Evolutionary conservation across 345 rosid genomes (phyloP).

Genomic region (Eucalyptus shirleyi): DNA sequence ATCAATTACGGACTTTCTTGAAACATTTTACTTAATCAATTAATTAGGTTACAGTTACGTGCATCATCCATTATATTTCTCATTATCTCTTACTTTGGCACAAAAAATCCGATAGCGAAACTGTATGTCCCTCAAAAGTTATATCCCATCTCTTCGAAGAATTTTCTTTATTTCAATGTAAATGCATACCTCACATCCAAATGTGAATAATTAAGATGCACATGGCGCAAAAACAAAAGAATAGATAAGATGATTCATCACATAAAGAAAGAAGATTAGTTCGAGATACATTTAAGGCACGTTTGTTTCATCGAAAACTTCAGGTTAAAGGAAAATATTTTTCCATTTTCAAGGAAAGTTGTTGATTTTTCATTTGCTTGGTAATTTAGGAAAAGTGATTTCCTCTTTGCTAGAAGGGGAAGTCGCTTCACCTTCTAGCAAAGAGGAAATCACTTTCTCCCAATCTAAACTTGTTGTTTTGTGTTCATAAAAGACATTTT

Average conservation of each 20-base stretch:
- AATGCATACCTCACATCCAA: background rate
- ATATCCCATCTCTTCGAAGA: background rate
- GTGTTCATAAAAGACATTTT: too few species aligned
- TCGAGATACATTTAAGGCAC: background rate
- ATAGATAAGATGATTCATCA: background rate
- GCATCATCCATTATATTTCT: background rate
- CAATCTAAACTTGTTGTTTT: too few species aligned
- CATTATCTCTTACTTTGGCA: background rate
- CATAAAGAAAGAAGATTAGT: background rate
- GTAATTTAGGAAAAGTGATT: too few species aligned
- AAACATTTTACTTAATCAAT: background rate
- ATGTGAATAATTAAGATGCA: background rate
- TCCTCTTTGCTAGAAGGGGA: too few species aligned
- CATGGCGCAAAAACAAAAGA: background rate
- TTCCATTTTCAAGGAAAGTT: too few species aligned
- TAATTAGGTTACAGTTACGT: background rate
- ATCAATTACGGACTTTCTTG: too few species aligned
- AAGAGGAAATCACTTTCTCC: too few species aligned
- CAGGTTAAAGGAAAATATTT: too few species aligned
- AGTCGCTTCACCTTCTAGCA: too few species aligned
- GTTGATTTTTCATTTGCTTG: too few species aligned
- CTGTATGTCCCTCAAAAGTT: background rate
- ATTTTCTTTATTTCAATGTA: background rate
- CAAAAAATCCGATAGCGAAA: background rate
- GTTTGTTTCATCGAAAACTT: background rate